These are phyloP conservation scores for Annulohypoxylon bovei DNA, from an alignment of 495 filamentous ascomycete genomes.

Conservation along the genomic window DNA sequence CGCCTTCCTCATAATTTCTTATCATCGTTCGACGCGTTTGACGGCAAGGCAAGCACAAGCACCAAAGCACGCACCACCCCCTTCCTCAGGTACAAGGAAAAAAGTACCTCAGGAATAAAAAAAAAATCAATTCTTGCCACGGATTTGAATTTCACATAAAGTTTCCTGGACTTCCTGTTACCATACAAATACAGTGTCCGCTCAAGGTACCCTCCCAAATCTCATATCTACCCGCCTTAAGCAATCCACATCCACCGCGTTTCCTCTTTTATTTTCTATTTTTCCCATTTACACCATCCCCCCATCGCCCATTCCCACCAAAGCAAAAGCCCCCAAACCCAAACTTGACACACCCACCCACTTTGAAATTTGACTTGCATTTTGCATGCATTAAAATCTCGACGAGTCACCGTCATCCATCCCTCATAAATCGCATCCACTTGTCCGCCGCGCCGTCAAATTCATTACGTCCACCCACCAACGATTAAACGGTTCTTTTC, in stretches of 20 bases:
- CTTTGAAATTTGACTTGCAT: slow-evolving; percentile 49
- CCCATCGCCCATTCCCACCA: slow-evolving; percentile 27
- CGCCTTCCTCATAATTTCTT: slow-evolving; percentile 34
- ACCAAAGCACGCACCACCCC: slow-evolving; percentile 21
- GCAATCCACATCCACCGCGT: slow-evolving; percentile 36
- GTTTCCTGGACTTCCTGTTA: slow-evolving; percentile 12
- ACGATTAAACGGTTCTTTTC: slow-evolving; percentile 45
- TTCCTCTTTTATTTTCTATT: slow-evolving; percentile 42
- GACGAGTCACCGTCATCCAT: slow-evolving; percentile 49
- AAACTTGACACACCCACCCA: slow-evolving; percentile 46
- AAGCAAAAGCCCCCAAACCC: slow-evolving; percentile 27
- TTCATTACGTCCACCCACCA: slow-evolving; percentile 46
- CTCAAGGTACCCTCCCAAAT: slow-evolving; percentile 30
- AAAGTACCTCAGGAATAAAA: slow-evolving; percentile 23
- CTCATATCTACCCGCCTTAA: slow-evolving; percentile 24
- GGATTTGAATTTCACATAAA: slow-evolving; percentile 12
- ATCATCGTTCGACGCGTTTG: slow-evolving; percentile 38
- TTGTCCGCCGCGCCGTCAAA: slow-evolving; percentile 59
- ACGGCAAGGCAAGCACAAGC: not conserved
- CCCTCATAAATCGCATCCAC: slow-evolving; percentile 56
- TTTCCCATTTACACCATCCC: slow-evolving; percentile 26
- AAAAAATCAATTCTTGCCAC: slow-evolving; percentile 37
- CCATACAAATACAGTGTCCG: slow-evolving; percentile 35
- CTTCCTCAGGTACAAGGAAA: slow-evolving; percentile 16
- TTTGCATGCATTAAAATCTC: slow-evolving; percentile 50